Evolutionary conservation across 225 moss, liverwort and hornwort genomes (phyloP).

Genomic region (Neckera pumila): DNA sequence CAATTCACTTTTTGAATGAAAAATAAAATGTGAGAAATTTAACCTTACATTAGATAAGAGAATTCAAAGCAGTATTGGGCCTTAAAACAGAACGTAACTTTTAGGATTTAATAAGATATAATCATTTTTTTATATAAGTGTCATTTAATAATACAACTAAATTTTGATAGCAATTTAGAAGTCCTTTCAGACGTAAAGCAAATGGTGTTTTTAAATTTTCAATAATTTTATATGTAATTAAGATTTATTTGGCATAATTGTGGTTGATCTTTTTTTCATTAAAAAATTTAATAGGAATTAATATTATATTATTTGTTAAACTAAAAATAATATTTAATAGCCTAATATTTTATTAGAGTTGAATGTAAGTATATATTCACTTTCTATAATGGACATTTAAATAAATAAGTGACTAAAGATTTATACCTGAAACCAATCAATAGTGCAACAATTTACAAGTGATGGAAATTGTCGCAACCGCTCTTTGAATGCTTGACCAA

Average conservation of each 20-base stretch:
- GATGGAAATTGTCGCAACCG: constrained; percentile 84
- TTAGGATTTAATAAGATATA: neutral
- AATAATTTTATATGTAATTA: too few relatives aligned
- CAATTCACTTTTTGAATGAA: neutral
- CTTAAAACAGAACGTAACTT: too few relatives aligned
- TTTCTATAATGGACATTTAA: neutral
- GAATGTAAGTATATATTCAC: neutral
- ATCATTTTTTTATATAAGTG: neutral
- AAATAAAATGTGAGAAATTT: neutral
- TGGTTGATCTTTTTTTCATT: fast-evolving
- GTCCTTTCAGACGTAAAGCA: too few relatives aligned
- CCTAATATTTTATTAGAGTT: neutral
- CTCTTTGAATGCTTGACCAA: constrained; percentile 88
- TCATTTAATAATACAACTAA: too few relatives aligned
- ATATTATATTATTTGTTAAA: neutral
- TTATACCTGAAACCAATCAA: constrained; percentile 87
- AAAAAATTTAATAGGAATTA: too few relatives aligned
- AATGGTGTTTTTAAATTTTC: neutral
- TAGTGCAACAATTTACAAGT: constrained; percentile 90
- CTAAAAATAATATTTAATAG: too few relatives aligned
- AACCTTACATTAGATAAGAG: fast-evolving
- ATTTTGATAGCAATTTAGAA: neutral
- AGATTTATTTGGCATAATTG: neutral
- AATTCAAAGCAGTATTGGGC: fast-evolving
- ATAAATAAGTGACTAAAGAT: neutral